A percentile compares a stretch with the other conserved stretches of the same genome.
phyloP scores from a whole-genome alignment of 257 asterid genomes.

The Nemophila menziesii region DNA sequence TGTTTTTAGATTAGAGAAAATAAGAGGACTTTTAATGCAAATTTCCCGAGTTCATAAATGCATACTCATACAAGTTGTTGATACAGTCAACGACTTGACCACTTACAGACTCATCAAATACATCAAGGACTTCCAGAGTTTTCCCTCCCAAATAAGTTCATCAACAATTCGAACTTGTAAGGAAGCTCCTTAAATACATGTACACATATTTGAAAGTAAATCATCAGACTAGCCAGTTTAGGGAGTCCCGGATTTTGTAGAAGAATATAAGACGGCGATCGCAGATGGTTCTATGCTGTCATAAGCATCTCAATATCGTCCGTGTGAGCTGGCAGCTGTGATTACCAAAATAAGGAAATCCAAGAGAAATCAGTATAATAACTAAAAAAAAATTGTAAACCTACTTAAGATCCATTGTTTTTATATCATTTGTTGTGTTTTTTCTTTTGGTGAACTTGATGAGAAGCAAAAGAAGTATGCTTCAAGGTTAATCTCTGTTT shows the following conservation, averaged over 20 bases:
- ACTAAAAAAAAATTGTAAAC: neutral
- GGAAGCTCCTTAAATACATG: neutral
- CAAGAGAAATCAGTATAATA: neutral
- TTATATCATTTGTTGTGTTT: no score
- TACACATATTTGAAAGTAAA: neutral
- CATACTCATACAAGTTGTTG: no score
- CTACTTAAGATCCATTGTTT: neutral
- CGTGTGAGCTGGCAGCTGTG: neutral
- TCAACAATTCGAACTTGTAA: neutral
- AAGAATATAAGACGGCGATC: neutral
- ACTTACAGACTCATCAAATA: neutral
- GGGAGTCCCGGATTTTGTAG: neutral
- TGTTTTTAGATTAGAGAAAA: no score
- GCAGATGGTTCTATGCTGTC: neutral
- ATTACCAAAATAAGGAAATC: neutral
- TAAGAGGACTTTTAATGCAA: no score
- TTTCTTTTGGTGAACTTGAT: no score
- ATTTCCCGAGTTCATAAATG: no score
- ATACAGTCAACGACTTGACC: no score
- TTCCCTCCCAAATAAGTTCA: neutral
- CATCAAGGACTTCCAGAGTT: neutral
- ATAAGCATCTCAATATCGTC: constrained; percentile 3
- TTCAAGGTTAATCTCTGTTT: no score
- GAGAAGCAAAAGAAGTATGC: no score
- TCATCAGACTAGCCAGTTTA: neutral